Evolutionary conservation across 208 protist genomes (phyloP).

Genomic region (Acanthamoeba culbertsoni): DNA sequence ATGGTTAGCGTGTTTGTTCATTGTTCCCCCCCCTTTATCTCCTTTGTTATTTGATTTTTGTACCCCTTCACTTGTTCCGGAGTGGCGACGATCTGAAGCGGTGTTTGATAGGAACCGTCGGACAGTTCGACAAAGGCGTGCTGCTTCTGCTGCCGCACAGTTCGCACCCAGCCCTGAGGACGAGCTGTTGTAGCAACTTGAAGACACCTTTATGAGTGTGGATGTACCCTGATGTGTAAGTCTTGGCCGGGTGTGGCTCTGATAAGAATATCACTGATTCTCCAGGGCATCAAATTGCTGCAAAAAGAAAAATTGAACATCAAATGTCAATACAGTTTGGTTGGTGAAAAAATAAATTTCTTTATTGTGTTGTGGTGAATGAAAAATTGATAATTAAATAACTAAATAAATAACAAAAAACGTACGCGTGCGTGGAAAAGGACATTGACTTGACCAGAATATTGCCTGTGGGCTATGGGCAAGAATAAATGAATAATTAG

Average conservation of each 20-base stretch:
- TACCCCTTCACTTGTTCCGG: constrained; percentile 40
- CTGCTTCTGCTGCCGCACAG: constrained; percentile 56
- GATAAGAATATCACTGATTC: background rate
- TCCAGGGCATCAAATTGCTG: background rate
- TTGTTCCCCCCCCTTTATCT: background rate
- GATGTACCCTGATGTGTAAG: background rate
- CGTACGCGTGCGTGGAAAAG: background rate
- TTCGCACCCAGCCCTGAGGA: constrained; percentile 3
- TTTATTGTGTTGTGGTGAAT: background rate
- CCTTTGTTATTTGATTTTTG: background rate
- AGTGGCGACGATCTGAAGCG: constrained; percentile 41
- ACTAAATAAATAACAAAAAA: background rate
- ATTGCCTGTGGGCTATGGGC: background rate
- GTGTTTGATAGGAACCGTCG: constrained; percentile 16
- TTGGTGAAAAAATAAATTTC: too few species aligned
- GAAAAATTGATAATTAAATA: background rate
- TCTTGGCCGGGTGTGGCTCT: constrained; percentile 17
- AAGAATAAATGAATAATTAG: background rate
- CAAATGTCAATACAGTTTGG: too few species aligned
- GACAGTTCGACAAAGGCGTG: constrained; percentile 4
- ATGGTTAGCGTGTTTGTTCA: background rate
- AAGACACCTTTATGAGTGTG: background rate
- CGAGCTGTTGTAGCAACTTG: background rate
- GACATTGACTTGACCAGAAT: background rate
- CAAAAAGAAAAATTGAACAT: background rate